These are phyloP conservation scores for Pseudodiploospora longispora DNA, from an alignment of 2,329 filamentous ascomycete species.

Conservation along the genomic window DNA sequence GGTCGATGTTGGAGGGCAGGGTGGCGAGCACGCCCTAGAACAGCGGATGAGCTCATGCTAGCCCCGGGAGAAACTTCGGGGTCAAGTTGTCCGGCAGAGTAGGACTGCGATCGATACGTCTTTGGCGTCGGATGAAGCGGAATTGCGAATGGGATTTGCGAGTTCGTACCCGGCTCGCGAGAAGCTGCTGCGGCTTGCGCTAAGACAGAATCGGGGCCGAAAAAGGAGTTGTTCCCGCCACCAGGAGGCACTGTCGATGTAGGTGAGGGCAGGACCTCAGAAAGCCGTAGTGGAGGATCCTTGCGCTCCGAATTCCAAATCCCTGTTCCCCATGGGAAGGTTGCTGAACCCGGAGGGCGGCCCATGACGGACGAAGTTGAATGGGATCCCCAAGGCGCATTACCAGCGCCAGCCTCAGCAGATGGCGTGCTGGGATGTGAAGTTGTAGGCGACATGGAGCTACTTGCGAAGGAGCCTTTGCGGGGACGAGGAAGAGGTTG, in stretches of 20 bases:
- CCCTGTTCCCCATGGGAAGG: slow-evolving; percentile 68
- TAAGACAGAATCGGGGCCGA: slow-evolving; percentile 35
- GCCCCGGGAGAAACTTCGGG: slow-evolving; percentile 43
- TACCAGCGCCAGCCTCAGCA: slow-evolving; percentile 45
- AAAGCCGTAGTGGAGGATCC: slow-evolving; percentile 64
- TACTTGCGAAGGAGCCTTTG: slow-evolving; percentile 69
- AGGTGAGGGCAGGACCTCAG: slow-evolving; percentile 68
- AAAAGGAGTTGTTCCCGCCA: slow-evolving; percentile 38
- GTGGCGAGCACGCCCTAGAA: slow-evolving; percentile 48
- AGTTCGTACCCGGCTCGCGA: slow-evolving; percentile 45
- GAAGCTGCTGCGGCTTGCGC: slow-evolving; percentile 43
- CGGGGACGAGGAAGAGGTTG: slow-evolving; percentile 56
- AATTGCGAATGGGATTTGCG: slow-evolving; percentile 77
- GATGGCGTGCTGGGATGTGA: slow-evolving; percentile 78
- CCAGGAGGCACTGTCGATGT: slow-evolving; percentile 51
- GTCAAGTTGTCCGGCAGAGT: slow-evolving; percentile 87
- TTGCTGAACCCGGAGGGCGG: slow-evolving; percentile 37
- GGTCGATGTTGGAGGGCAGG: slow-evolving; percentile 71
- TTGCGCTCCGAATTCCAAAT: slow-evolving; percentile 78
- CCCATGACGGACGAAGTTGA: slow-evolving; percentile 39
- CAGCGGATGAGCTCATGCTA: slow-evolving; percentile 37
- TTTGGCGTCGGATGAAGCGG: slow-evolving; percentile 86
- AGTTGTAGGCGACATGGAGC: slow-evolving; percentile 67
- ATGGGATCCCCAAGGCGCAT: slow-evolving; percentile 45
- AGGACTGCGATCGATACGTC: slow-evolving; percentile 90